Evolutionary conservation across 1,139 yeast genomes (phyloP), one percentile per base, ranked within the genome.

Genomic region (Blastobotrys proliferans): DNA sequence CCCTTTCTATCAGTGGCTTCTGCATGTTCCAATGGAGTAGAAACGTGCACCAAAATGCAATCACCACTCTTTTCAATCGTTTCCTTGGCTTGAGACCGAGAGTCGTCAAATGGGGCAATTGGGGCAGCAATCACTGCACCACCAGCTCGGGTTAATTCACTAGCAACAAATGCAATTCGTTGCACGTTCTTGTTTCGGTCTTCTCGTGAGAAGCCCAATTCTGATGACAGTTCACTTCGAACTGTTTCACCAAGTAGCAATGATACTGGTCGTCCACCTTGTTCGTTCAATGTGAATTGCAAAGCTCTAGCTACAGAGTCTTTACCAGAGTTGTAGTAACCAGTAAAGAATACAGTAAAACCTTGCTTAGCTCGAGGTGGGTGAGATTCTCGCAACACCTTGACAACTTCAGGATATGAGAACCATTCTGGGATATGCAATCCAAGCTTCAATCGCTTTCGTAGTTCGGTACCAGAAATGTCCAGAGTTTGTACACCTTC

Each of bases 351-450:
- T 53, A 81, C 69, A 9, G 85, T 87, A 66, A 90, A 90, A 34
- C 97, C 97, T 70, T 90, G 97, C 49, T 74, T 67, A 48, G 73
- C 77, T 68, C 97, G 81, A 50, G 97, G 96, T 48, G 97, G 97
- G 66, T 90, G 90, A 36, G 94, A 80, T 56, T 87, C 94, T 63
- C 97, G 82, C 58, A 90, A 76, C 49, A 90, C 90, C 63, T 77
- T 76, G 48, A 90, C 97, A 39, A 90, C 97, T 67, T 90, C 97
- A 4, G 97, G 97, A 68, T 90, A 90, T 2, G 96, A 86, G 69
- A 90, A 90, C 97, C 97, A 90, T 59, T 79, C 94, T 49, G 97
- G 97, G 54, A 90, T 90, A 48, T 81, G 83, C 37, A 83, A 75
- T 46, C 97, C 97, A 48, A 83, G 83, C 69, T 81, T 83, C 62